Conservation (phyloP, 306 rosid species). For the Rosa chinensis region DNA sequence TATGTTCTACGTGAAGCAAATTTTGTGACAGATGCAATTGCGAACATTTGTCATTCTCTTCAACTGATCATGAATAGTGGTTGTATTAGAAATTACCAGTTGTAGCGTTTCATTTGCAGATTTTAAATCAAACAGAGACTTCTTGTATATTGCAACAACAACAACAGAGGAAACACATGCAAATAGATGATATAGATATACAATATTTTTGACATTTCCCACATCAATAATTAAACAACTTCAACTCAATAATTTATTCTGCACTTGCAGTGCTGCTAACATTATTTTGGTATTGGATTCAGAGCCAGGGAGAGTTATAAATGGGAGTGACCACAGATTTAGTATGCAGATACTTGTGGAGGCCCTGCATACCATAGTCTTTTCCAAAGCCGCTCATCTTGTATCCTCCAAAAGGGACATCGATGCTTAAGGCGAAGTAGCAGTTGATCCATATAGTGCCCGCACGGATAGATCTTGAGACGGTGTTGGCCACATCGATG, state of each 20-base stretch:
- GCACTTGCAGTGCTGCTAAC: neutral
- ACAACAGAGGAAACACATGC: neutral
- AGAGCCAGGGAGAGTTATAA: slow-evolving; percentile 87
- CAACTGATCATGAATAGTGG: too few species aligned
- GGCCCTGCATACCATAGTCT: slow-evolving; percentile 60
- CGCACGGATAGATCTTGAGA: slow-evolving; percentile 79
- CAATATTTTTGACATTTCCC: neutral
- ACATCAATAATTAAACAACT: neutral
- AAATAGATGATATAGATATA: neutral
- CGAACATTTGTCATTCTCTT: too few species aligned
- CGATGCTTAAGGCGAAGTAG: slow-evolving; percentile 55
- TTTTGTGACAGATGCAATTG: too few species aligned
- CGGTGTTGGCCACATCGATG: slow-evolving; percentile 69
- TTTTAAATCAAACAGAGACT: neutral
- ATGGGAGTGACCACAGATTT: slow-evolving; percentile 81
- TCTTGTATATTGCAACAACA: neutral
- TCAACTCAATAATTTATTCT: neutral
- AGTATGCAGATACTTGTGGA: slow-evolving; percentile 64
- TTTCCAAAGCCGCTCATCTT: slow-evolving; percentile 89
- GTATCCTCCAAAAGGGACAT: slow-evolving; percentile 78
- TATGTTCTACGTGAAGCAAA: too few species aligned
- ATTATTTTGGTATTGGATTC: neutral
- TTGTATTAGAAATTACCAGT: too few species aligned
- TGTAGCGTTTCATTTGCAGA: neutral
- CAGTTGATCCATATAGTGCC: slow-evolving; percentile 84